Evolutionary conservation across 768 basidiomycete genomes (phyloP).

Genomic region (Lactarius tabidus): DNA sequence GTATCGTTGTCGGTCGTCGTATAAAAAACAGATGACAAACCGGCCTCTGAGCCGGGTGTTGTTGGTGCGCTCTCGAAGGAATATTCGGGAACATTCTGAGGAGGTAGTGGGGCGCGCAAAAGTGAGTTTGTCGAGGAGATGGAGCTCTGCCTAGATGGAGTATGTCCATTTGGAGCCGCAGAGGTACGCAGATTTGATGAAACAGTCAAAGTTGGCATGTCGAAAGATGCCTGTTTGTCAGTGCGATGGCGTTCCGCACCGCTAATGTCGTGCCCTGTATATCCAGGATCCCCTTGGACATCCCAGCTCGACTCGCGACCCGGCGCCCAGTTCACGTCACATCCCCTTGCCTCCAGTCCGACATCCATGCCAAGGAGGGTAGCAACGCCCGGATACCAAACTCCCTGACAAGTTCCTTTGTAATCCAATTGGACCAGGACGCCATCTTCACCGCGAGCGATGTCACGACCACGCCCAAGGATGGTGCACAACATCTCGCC

Average conservation of each 20-base stretch:
- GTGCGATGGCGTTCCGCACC: slow-evolving; percentile 31
- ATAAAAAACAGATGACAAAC: slow-evolving; percentile 40
- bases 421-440: slow-evolving; percentile 64
- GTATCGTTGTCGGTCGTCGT: slow-evolving; percentile 34
- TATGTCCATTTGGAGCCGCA: slow-evolving; percentile 30
- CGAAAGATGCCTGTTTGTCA: slow-evolving; percentile 30
- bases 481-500: slow-evolving; percentile 63
- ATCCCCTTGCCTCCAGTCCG: slow-evolving; percentile 61
- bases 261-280: slow-evolving; percentile 66
- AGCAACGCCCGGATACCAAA: slow-evolving; percentile 83
- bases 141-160: slow-evolving; percentile 34
- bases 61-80: slow-evolving; percentile 68
- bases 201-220: slow-evolving; percentile 35
- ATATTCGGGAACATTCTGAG: slow-evolving; percentile 59
- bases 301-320: slow-evolving; percentile 53
- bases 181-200: slow-evolving; percentile 13
- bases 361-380: slow-evolving; percentile 78
- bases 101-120: slow-evolving; percentile 70
- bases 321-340: slow-evolving; percentile 63
- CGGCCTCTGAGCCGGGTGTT: slow-evolving; percentile 43
- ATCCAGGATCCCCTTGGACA: slow-evolving; percentile 59
- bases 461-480: slow-evolving; percentile 43
- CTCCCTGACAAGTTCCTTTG: slow-evolving; percentile 65
- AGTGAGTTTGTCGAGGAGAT: slow-evolving; percentile 53
- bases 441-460: slow-evolving; percentile 41